Conservation (phyloP, 2,329 filamentous ascomycete species). For the Aphanoascus verrucosus region DNA sequence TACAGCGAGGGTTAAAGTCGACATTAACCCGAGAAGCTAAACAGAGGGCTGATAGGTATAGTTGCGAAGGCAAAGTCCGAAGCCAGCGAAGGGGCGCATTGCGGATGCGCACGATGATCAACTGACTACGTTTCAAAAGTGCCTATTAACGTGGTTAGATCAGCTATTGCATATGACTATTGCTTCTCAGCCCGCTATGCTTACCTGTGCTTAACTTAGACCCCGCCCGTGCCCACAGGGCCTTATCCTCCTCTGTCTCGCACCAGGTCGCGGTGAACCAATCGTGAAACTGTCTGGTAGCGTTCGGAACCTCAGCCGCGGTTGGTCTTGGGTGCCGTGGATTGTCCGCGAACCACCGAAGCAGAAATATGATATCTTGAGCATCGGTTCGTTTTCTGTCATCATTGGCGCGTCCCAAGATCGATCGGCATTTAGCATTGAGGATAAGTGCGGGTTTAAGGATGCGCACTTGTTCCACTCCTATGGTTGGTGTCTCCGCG, state of each 20-base stretch:
- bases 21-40: no score
- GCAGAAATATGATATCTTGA: conserved; percentile 6
- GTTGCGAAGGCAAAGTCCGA: neutral
- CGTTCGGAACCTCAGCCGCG: neutral
- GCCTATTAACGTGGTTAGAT: neutral
- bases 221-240: neutral
- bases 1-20: no score
- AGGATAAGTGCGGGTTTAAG: conserved; percentile 9
- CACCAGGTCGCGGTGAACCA: neutral
- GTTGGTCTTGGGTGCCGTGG: neutral
- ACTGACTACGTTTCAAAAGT: no score
- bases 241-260: neutral
- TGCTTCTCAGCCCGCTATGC: neutral
- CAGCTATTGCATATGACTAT: neutral
- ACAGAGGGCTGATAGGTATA: neutral
- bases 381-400: conserved; percentile 2
- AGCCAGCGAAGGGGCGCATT: neutral
- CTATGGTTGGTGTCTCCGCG: conserved; percentile 2
- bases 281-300: neutral
- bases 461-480: conserved; percentile 6
- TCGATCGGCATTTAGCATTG: conserved; percentile 9
- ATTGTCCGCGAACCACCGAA: neutral
- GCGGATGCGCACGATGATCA: no score
- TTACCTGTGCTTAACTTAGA: neutral
- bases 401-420: conserved; percentile 5